Evolutionary conservation across 148 eudicot species (phyloP), one percentile per base, ranked within the genome.

Genomic region (Diospyros lotus): DNA sequence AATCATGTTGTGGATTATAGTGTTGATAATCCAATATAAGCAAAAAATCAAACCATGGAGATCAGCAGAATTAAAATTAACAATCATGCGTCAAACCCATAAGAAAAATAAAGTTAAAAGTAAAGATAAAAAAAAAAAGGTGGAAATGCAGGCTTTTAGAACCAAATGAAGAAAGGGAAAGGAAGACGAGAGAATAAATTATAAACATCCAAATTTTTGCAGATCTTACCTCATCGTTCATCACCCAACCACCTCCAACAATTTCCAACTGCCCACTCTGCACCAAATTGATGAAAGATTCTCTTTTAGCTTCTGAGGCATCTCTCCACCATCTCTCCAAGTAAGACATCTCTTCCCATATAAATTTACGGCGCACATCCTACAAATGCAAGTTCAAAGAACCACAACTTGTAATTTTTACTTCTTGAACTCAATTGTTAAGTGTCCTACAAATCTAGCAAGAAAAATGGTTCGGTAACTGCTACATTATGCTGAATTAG

Each of bases 311-410:
- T 7, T 77, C 89, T 11, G 99, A 78, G 67, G 99, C 90, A 86
- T 95, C 99, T 82, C 96, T 89, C 99, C 99, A 95, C 99, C 99
- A 95, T 79, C 93, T 95, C 87, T 95, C 97, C 84, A 95, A 80
- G 85, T 93, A 95, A 9, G 99, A 95, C 97, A 95, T 95, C 87
- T 95, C 99, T 84, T 95, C 99, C 99, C 99, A 95, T 79, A 95
- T 95, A 89, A 95, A 95, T 78, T 93, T 95, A 46, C 99, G 90
- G 42, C 99, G 87, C 55, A 71, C 46, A 89, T 95, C 99, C 99
- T 95, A 80, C 78, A 79, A 76, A 39, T 56, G 44, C 72, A 73
- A 64, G 58, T 44, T 64, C 3, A 28, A 28, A 28, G 28, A 28
- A 28, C 28, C 28, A 28, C 28, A 28, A 28, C 28, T 28, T 28